A percentile compares a stretch with the other conserved stretches of the same genome.
phyloP scores from a whole-genome alignment of 495 filamentous ascomycete genomes.

The Amniculicola lignicola region DNA sequence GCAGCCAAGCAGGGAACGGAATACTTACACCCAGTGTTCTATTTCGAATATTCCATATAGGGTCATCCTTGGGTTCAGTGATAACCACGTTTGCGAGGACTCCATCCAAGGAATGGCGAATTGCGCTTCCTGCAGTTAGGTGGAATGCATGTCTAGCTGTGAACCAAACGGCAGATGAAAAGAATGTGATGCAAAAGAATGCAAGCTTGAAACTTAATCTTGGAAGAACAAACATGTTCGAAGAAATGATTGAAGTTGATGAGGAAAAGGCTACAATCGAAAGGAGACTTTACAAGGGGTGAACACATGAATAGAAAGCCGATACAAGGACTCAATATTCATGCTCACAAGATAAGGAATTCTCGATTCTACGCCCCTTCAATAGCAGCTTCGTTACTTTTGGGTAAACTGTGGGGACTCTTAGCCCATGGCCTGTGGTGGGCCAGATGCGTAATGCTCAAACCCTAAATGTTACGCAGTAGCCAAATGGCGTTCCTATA shows the following conservation, averaged over 20 bases:
- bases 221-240: not conserved
- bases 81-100: not conserved
- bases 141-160: not conserved
- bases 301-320: not conserved
- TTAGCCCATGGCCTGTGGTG: too few species aligned
- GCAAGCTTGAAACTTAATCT: not conserved
- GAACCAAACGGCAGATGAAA: not conserved
- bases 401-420: too few species aligned
- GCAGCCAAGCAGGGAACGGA: not conserved
- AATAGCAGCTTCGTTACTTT: too few species aligned
- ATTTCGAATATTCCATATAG: slow-evolving; percentile 19
- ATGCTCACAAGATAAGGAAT: too few species aligned
- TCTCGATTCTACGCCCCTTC: too few species aligned
- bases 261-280: not conserved
- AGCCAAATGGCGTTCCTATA: too few species aligned
- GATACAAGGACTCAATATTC: not conserved
- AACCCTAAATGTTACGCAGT: too few species aligned
- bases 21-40: slow-evolving; percentile 13
- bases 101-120: not conserved
- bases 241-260: not conserved
- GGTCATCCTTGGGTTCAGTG: slow-evolving; percentile 12
- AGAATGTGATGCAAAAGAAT: not conserved
- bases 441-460: too few species aligned
- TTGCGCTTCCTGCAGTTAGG: not conserved
- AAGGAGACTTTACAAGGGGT: too few species aligned